Base-by-base conservation (phyloP, 441 rosid species). In the Jatropha podagrica region DNA sequence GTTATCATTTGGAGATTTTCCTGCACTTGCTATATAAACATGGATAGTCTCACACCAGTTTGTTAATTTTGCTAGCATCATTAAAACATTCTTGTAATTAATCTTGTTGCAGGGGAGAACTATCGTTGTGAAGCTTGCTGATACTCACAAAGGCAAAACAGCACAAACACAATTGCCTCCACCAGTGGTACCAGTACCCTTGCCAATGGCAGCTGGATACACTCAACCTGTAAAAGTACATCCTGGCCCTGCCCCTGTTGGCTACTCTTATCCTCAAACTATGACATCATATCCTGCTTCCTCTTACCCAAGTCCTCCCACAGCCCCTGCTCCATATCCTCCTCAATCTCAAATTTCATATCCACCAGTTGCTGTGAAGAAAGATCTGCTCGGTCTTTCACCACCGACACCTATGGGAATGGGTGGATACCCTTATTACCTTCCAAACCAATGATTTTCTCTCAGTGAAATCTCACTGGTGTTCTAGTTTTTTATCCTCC, bases 51-150 rank as follows among this genome's bases (percentile, higher is more conserved):
- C 3, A 7, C 18, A 49, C 2, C 3, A 42, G 9, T 51, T 17
- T 41, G 1, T 40, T 5, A 14, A 69, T 12, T 11, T 60, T 20
- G 38, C 0, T 27, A 14, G 7, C 18, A 9, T n/a, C 18, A 11
- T 6, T 3, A 20, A n/a, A 26, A 26, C 52, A 5, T 18, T 46
- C 8, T 59, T 8, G 27, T 68, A 26, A 54, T 48, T 65, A 6
- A 42, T 71, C 41, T 44, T 17, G 20, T 68, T 74, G 70, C 85
- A 88, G 91, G 90, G 87, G 4, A 74, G 87, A 76, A 76, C 75
- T 14, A 37, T 89, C 65, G 84, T 61, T 55, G 93, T 88, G 76
- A 88, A 89, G 79, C 83, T 81, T 73, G 93, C 91, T 13, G 89
- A 88, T 83, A 78, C 86, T 37, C 84, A 80, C 79, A 83, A 82